A percentile compares a stretch with the other conserved stretches of the same genome.
Conservation (phyloP, 371 early-diverging fungal genomes). For the Blakeslea trispora region DNA sequence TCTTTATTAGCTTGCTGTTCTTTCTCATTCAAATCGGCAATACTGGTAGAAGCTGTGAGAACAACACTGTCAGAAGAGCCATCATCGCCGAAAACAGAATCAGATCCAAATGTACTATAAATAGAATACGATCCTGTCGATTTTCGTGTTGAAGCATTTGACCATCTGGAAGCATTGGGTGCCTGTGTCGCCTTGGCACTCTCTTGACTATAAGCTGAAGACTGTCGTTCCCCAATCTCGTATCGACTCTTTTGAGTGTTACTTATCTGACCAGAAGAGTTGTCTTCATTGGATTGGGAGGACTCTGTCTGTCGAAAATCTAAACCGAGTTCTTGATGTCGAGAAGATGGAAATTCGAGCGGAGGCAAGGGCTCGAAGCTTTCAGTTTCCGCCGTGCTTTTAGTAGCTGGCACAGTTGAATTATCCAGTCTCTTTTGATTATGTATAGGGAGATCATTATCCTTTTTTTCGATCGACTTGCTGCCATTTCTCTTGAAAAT, state of each 20-base stretch:
- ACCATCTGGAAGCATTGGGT: constrained; percentile 22
- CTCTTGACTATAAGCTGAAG: background rate
- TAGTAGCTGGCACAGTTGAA: background rate
- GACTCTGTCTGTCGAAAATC: background rate
- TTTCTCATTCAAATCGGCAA: background rate
- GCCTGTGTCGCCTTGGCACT: background rate
- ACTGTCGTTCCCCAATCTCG: constrained; percentile 5
- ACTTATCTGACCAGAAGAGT: background rate
- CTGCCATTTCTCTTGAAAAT: constrained; percentile 13
- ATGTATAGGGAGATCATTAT: background rate
- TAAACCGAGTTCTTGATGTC: background rate
- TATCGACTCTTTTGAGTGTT: constrained; percentile 8
- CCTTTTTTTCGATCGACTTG: constrained; percentile 19
- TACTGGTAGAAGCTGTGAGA: background rate
- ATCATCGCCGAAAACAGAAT: constrained; percentile 11
- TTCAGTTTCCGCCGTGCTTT: background rate
- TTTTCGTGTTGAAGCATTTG: constrained; percentile 34
- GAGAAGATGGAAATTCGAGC: background rate
- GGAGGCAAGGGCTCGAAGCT: constrained; percentile 13
- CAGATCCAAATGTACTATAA: constrained; percentile 37
- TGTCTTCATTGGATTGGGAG: background rate
- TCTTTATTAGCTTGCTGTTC: background rate
- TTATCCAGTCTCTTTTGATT: background rate
- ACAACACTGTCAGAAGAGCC: background rate
- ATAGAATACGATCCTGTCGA: constrained; percentile 41